A percentile compares a stretch with the other conserved stretches of the same genome.
These are phyloP conservation scores for Penstemon barbatus DNA, from an alignment of 257 asterid genomes.

Conservation along the genomic window DNA sequence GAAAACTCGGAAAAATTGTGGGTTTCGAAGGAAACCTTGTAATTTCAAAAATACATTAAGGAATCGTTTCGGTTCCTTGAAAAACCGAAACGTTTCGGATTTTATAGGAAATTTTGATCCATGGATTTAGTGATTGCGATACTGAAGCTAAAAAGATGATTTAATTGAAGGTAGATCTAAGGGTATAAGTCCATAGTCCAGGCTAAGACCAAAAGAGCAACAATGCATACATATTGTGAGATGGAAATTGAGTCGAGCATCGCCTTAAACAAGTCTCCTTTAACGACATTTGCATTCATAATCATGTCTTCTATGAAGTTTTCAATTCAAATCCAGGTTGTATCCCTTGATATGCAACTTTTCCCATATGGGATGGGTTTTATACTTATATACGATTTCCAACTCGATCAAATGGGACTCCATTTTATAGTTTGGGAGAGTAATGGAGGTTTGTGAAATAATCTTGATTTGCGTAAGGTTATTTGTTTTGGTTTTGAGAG, in stretches of 20 bases:
- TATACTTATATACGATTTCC: constrained; percentile 33
- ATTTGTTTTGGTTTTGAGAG: no score
- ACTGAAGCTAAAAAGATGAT: no score
- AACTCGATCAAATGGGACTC: constrained; percentile 38
- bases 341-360: constrained; percentile 91
- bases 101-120: no score
- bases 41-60: no score
- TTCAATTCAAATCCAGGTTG: constrained; percentile 90
- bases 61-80: no score
- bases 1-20: no score
- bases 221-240: constrained; percentile 82
- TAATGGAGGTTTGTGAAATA: neutral
- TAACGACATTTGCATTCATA: constrained; percentile 94
- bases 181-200: no score
- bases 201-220: constrained; percentile 79
- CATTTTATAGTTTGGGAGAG: constrained; percentile 30
- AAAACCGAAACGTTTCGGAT: no score
- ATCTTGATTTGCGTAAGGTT: no score
- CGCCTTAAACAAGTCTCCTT: constrained; percentile 79
- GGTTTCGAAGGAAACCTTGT: no score
- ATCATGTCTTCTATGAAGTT: constrained; percentile 89
- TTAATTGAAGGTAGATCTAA: no score
- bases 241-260: constrained; percentile 81
- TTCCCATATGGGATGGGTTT: constrained; percentile 61
- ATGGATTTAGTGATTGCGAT: no score